Evolutionary conservation across 1,284 basidiomycete species (phyloP), one percentile per base, ranked within the genome.

Genomic region (Cryptococcus hybrid): DNA sequence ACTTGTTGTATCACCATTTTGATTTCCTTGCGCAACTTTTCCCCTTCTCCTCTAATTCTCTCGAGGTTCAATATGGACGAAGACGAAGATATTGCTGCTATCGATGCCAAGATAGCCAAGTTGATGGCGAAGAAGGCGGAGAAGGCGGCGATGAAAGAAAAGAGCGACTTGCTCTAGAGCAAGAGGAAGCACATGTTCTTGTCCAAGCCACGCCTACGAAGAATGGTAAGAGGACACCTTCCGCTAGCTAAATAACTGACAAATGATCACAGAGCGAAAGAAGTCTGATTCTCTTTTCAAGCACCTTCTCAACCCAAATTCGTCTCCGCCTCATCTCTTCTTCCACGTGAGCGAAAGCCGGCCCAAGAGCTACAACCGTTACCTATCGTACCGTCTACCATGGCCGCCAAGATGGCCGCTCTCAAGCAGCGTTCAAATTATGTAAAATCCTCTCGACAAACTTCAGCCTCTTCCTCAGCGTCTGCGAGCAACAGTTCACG

Each of bases 61-160:
- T n/a, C 46, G n/a, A 47, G 18, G 15, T 47, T 30, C 46, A 42
- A 42, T 9, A 42, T 42, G 40, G 46, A 47, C 11, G 34, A 13
- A 13, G 46, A 47, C 6, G 15, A 24, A 47, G 30, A 5, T 2
- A 47, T 30, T n/a, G 49, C 65, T 3, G 68, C 69, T 36, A 35
- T 76, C 37, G 71, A 72, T 47, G 70, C 68, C 12, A 61, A 73
- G 62, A 72, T 74, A 11, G 71, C 70, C 1, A 62, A 56, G n/a
- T 58, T 76, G 3, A 54, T 69, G 49, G 68, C 59, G 5, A 52
- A 54, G 46, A 66, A 62, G 34, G 58, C 54, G 6, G 45, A 54
- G 12, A 66, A 58, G 34, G 11, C 65, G 1, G 67, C 60, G 1
- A 60, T 58, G 50, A 67, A 57, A 1, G 62, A 60, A n/a, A 18